Percentiles rank a stretch among this genome's conserved stretches.
These are phyloP conservation scores for Melampsora americana DNA, from an alignment of 1,284 basidiomycete species.

Conservation along the genomic window DNA sequence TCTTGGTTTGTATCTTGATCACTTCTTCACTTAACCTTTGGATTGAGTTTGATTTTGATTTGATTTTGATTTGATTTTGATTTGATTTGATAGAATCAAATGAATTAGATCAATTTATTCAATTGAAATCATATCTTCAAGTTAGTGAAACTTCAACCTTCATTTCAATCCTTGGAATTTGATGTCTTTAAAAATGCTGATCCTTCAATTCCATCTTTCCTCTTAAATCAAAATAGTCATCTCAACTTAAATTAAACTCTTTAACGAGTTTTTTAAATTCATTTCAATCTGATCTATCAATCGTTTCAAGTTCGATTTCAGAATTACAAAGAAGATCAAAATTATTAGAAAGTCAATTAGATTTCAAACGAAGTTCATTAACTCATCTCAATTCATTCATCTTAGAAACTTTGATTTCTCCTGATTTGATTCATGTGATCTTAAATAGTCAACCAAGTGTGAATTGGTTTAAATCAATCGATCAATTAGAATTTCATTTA, in stretches of 20 bases:
- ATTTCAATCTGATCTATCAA: conserved; percentile 87
- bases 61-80: not conserved
- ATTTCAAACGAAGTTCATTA: conserved; percentile 69
- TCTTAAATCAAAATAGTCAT: no score
- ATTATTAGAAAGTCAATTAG: conserved; percentile 79
- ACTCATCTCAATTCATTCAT: not conserved
- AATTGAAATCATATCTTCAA: conserved; percentile 26
- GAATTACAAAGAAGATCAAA: conserved; percentile 85
- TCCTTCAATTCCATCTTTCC: not conserved
- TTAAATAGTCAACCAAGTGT: conserved; percentile 9
- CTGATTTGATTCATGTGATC: conserved; percentile 20
- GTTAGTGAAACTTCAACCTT: not conserved
- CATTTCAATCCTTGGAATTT: not conserved
- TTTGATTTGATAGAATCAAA: not conserved
- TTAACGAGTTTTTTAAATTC: conserved; percentile 58
- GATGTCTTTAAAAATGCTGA: no score
- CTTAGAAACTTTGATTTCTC: conserved; percentile 3
- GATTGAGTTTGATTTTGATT: no score
- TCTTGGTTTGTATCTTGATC: no score
- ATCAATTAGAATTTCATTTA: conserved; percentile 31
- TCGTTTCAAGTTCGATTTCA: conserved; percentile 90
- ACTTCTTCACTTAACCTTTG: no score
- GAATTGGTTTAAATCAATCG: conserved; percentile 15
- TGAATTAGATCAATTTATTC: conserved; percentile 1
- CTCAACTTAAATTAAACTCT: conserved; percentile 8